These are phyloP conservation scores for Alternaria tenuissima DNA, from an alignment of 2,329 filamentous ascomycete genomes.

Conservation along the genomic window DNA sequence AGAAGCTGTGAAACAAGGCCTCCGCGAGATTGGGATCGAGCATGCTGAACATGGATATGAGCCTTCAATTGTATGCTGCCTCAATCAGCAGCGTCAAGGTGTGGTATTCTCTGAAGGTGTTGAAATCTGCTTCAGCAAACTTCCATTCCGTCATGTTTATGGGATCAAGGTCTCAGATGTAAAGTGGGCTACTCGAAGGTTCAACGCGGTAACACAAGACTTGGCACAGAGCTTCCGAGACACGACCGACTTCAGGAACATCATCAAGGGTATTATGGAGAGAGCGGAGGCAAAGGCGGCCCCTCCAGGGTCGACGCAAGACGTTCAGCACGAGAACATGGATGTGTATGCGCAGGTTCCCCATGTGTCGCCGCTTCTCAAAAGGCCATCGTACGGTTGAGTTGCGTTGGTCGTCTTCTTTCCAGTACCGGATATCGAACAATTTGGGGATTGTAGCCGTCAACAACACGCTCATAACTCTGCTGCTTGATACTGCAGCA, in stretches of 20 bases:
- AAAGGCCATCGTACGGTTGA: conserved; percentile 12
- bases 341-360: not conserved
- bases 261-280: conserved; percentile 30
- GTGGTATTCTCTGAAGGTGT: conserved; percentile 33
- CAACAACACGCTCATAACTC: not conserved
- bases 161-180: conserved; percentile 33
- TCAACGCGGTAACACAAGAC: not conserved
- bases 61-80: conserved; percentile 30
- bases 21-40: conserved; percentile 36
- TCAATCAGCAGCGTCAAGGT: conserved; percentile 31
- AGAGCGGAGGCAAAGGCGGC: conserved; percentile 20
- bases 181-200: conserved; percentile 28
- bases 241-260: conserved; percentile 28
- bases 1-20: conserved; percentile 29
- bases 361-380: not conserved
- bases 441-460: not conserved
- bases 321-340: not conserved
- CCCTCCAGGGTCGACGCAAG: not conserved
- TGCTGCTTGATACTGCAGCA: not conserved
- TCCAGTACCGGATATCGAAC: not conserved
- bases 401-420: not conserved
- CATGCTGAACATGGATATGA: conserved; percentile 25
- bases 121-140: conserved; percentile 36
- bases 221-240: not conserved
- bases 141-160: conserved; percentile 36